These are phyloP conservation scores for Microbotryum saponariae DNA, from an alignment of 1,284 basidiomycete species.

Conservation along the genomic window DNA sequence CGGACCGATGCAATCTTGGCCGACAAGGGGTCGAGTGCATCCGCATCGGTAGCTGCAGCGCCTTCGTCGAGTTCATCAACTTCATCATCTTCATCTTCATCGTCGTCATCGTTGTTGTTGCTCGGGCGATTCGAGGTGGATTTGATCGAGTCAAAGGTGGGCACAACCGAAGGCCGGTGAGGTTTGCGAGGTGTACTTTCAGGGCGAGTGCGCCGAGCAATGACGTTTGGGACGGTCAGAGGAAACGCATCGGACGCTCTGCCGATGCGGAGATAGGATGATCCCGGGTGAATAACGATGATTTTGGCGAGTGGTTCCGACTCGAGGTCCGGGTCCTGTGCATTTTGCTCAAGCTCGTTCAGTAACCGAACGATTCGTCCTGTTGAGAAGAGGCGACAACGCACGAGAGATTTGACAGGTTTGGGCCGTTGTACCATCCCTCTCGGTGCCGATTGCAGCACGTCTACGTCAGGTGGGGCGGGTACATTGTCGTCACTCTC, in stretches of 20 bases:
- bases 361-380: neutral
- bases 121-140: too few species aligned
- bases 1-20: slow-evolving; percentile 61
- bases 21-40: slow-evolving; percentile 10
- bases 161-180: too few species aligned
- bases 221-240: slow-evolving; percentile 61
- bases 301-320: slow-evolving; percentile 36
- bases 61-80: too few species aligned
- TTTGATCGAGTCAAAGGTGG: too few species aligned
- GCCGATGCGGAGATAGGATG: slow-evolving; percentile 76
- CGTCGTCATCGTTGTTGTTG: too few species aligned
- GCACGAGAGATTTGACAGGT: neutral
- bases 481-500: neutral
- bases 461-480: neutral
- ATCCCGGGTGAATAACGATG: slow-evolving; percentile 90
- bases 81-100: too few species aligned
- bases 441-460: slow-evolving; percentile 1
- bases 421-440: neutral
- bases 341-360: neutral
- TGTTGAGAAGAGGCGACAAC: neutral
- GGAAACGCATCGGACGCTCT: slow-evolving; percentile 81
- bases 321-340: too few species aligned
- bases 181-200: too few species aligned
- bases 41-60: too few species aligned
- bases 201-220: slow-evolving; percentile 48